These are phyloP conservation scores for Conidiobolus incongruus DNA, from an alignment of 371 early-diverging fungal species.

Conservation along the genomic window DNA sequence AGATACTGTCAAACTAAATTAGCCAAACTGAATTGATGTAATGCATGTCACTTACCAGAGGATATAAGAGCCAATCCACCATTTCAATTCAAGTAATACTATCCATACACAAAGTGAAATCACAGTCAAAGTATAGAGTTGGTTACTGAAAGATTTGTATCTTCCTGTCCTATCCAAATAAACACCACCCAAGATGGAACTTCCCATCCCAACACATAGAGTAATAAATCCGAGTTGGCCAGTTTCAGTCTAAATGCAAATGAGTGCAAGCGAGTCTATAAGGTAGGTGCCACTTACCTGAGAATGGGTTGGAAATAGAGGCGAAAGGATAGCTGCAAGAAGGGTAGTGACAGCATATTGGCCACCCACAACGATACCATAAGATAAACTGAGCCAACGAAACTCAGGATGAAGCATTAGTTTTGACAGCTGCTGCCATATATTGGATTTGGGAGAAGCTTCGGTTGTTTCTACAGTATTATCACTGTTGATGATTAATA, in stretches of 20 bases:
- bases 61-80: slow-evolving; percentile 10
- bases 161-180: slow-evolving; percentile 17
- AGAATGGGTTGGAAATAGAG: slow-evolving; percentile 12
- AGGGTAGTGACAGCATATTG: slow-evolving; percentile 22
- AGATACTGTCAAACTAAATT: background rate
- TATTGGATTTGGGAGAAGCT: slow-evolving; percentile 5
- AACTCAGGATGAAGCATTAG: slow-evolving; percentile 6
- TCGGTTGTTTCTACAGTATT: too few species aligned
- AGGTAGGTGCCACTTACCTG: slow-evolving; percentile 7
- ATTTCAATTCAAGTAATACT: slow-evolving; percentile 9
- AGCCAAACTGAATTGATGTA: too few species aligned
- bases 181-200: slow-evolving; percentile 15
- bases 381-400: slow-evolving; percentile 13
- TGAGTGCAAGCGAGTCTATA: background rate
- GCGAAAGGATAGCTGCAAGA: slow-evolving; percentile 19
- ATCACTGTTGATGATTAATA: background rate
- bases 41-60: slow-evolving; percentile 11
- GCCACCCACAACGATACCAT: slow-evolving; percentile 19
- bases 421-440: slow-evolving; percentile 10
- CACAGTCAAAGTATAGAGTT: slow-evolving; percentile 9
- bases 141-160: slow-evolving; percentile 12
- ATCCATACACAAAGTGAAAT: slow-evolving; percentile 11
- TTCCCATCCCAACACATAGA: slow-evolving; percentile 16
- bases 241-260: slow-evolving; percentile 6
- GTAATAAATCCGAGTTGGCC: slow-evolving; percentile 17